Base-by-base conservation (phyloP, 768 basidiomycete species). In the Leccinum sublutescens region DNA sequence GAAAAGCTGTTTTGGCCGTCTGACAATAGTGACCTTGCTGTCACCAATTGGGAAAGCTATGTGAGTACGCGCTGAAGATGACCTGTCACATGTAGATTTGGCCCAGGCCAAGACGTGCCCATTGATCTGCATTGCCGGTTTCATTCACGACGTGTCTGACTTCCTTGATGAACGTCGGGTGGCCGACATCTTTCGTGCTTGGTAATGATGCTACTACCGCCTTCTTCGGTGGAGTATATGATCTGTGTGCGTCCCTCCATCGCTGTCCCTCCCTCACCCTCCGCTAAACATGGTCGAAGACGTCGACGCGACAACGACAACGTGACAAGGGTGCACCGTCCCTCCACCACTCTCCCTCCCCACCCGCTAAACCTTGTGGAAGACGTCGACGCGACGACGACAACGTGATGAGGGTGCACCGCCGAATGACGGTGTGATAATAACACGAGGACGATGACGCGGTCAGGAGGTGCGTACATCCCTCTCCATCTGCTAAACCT, bases 91-190 rank as follows among this genome's bases (percentile, higher is more conserved):
- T 59, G 6, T 58, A 91, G 89, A 88, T 83, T 88, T 89, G 70
- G 82, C 88, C 62, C 94, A 96, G 72, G 74, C 88, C 11, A 75
- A 83, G 68, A 87, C 85, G 63, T 86, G 95, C 12, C 91, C 93
- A 14, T 77, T 96, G 29, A 85, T 96, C 58, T 86, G 93, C 64
- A 79, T 98, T 58, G 88, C 93, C 36, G 95, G 95, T 15, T 95
- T 93, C 79, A 95, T 97, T 55, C 95, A 96, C 69, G 95, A 96
- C 59, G 87, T 93, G 48, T 80, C 87, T 0, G 75, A 80, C 17
- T 97, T 96, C 78, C 82, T 90, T 58, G 89, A 94, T 47, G 92
- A 96, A 62, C 94, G 96, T 95, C 95, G 3, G 94, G 95, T 64
- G 95, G 95, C 14, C 84, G 87, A 3, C 91, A 95, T 68, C 76